Percentiles rank a stretch among this genome's conserved stretches.
These are phyloP conservation scores for Globisporangium megalacanthum DNA, from an alignment of 352 stramenopile genomes.

Conservation along the genomic window DNA sequence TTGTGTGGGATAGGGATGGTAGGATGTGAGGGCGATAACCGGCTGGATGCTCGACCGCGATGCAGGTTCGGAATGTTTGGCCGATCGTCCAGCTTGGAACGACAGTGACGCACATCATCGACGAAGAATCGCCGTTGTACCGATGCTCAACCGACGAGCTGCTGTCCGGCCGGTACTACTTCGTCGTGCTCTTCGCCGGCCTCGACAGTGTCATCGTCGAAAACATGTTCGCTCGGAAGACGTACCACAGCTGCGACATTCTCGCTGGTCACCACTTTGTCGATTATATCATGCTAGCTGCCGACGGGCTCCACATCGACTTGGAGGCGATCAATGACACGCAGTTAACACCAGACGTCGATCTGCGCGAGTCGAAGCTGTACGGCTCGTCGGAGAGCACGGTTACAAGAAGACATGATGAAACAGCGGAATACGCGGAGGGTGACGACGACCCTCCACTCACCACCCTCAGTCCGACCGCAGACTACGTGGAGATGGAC, in stretches of 20 bases:
- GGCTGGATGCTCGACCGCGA: too few relatives aligned
- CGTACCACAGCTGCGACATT: conserved; percentile 56
- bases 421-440: not conserved
- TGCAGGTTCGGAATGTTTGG: conserved; percentile 51
- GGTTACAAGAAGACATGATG: too few relatives aligned
- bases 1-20: too few relatives aligned
- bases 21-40: too few relatives aligned
- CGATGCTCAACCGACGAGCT: conserved; percentile 37
- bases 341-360: conserved; percentile 22
- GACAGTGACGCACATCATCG: conserved; percentile 52
- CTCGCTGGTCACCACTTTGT: conserved; percentile 55
- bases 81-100: conserved; percentile 52
- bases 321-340: conserved; percentile 51
- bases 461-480: not conserved
- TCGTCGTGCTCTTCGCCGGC: conserved; percentile 50
- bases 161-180: conserved; percentile 43
- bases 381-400: not conserved
- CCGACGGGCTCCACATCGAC: conserved; percentile 51
- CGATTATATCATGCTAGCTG: conserved; percentile 50
- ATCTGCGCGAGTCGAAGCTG: conserved; percentile 22
- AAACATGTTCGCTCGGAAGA: conserved; percentile 54
- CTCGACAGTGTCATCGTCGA: conserved; percentile 48
- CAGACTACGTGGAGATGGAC: not conserved
- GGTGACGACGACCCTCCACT: not conserved
- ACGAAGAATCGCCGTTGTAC: conserved; percentile 43